These are phyloP conservation scores for Penstemon newberryi DNA, from an alignment of 257 asterid species.

Conservation along the genomic window DNA sequence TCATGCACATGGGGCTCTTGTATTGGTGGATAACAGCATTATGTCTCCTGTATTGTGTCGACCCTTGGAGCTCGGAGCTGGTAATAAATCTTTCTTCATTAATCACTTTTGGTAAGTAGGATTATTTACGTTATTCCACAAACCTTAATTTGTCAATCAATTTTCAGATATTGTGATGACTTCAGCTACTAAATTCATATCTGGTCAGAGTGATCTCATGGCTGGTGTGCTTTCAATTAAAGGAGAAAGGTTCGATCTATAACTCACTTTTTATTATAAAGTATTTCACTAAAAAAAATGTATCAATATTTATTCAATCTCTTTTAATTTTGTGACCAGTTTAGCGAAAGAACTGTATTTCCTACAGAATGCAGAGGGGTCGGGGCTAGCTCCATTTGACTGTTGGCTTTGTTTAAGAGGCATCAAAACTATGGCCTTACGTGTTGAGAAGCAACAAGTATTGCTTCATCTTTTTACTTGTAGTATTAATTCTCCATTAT, in stretches of 20 bases:
- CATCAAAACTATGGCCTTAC: slow-evolving; percentile 81
- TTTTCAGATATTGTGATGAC: slow-evolving; percentile 91
- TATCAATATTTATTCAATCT: neutral
- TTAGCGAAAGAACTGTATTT: slow-evolving; percentile 71
- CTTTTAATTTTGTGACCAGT: slow-evolving; percentile 37
- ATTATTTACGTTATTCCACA: neutral
- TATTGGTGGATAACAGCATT: slow-evolving; percentile 94
- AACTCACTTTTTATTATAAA: neutral
- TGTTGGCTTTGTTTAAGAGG: slow-evolving; percentile 98
- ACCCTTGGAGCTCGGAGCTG: slow-evolving; percentile 94
- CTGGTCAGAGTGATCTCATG: slow-evolving; percentile 91
- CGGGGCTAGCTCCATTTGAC: slow-evolving; percentile 94
- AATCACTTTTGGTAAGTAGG: neutral
- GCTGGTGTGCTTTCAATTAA: slow-evolving; percentile 77
- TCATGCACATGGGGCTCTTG: slow-evolving; percentile 79
- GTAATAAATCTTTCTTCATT: slow-evolving; percentile 35
- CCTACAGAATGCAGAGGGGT: slow-evolving; percentile 93
- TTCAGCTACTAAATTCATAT: slow-evolving; percentile 86
- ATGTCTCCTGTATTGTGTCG: slow-evolving; percentile 87
- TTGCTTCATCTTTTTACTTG: slow-evolving; percentile 10
- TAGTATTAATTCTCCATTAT: neutral
- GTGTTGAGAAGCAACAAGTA: slow-evolving; percentile 93
- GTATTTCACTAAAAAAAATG: no score
- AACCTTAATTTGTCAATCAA: slow-evolving; percentile 25
- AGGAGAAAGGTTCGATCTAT: slow-evolving; percentile 61